Evolutionary conservation across 441 rosid species (phyloP), one percentile per base, ranked within the genome.

Genomic region (Erodium texanum): DNA sequence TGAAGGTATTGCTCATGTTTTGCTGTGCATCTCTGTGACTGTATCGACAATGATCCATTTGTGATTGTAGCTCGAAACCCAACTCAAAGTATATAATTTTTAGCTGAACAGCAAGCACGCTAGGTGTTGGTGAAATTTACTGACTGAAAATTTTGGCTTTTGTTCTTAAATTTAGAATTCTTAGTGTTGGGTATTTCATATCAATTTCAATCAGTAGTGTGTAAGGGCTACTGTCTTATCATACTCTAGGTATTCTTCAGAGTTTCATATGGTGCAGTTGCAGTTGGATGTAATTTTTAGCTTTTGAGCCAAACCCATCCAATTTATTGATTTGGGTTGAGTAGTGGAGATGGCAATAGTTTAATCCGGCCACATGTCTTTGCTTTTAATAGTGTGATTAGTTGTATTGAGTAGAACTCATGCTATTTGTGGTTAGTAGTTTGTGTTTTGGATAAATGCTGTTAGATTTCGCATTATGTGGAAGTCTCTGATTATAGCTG

Each of bases 1-100:
- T 89, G 70, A 91, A 91, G 93, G 97, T 76, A 36, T 61, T 36
- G 27, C 1, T 20, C 36, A 48, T 24, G 45, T 16, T 8, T 2
- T 75, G 18, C 62, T 16, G 7, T 52, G 27, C 1, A n/a, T 62
- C 3, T 27, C 24, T 36, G n/a, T n/a, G n/a, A n/a, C n/a, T n/a
- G 34, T 48, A 16, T 66, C 19, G 58, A 45, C 20, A 14, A 69
- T 43, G 15, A 58, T 12, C 63, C 27, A 58, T 58, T 2, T 58
- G 24, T 20, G 19, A 0, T 58, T 58, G 62, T 22, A 8, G 8
- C 62, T 11, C 27, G 27, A 58, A 34, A 34, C 38, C 38, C 38
- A 20, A 56, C 62, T 56, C 24, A 18, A 56, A 12, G 16, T 43
- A 43, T 43, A 10, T 9, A 14, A 11, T 43, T 16, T 6, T 68